These are phyloP conservation scores for Parathielavia hyrcaniae DNA, from an alignment of 495 filamentous ascomycete species.

Conservation along the genomic window DNA sequence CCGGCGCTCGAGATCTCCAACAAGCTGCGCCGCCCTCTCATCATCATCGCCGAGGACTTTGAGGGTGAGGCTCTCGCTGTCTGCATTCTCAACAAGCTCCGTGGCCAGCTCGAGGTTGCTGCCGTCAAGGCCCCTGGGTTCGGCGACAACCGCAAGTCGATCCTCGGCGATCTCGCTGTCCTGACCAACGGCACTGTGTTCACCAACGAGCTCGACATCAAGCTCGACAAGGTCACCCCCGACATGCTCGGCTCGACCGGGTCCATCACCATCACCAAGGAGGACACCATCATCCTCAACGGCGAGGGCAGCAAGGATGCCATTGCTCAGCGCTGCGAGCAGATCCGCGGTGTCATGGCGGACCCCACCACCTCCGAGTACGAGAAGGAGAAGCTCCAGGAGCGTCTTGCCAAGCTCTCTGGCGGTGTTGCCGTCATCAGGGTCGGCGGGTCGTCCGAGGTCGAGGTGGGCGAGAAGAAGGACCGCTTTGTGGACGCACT, in stretches of 20 bases:
- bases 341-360: constrained; percentile 94
- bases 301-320: constrained; percentile 93
- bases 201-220: constrained; percentile 95
- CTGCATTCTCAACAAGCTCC: constrained; percentile 99
- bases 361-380: constrained; percentile 94
- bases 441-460: constrained; percentile 94
- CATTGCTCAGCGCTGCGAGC: constrained; percentile 93
- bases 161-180: constrained; percentile 90
- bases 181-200: constrained; percentile 97
- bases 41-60: constrained; percentile 99
- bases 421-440: constrained; percentile 99
- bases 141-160: constrained; percentile 99
- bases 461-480: constrained; percentile 99
- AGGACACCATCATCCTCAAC: constrained; percentile 98
- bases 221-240: constrained; percentile 92
- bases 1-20: constrained; percentile 95
- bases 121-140: constrained; percentile 99
- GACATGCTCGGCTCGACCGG: constrained; percentile 97
- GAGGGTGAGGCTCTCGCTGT: constrained; percentile 97
- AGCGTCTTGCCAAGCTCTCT: constrained; percentile 98
- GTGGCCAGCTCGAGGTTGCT: constrained; percentile 95
- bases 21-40: constrained; percentile 85
- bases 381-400: constrained; percentile 99
- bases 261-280: constrained; percentile 99
- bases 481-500: constrained; percentile 97